These are phyloP conservation scores for Podospora pseudoanserina DNA, from an alignment of 495 filamentous ascomycete species.

Conservation along the genomic window DNA sequence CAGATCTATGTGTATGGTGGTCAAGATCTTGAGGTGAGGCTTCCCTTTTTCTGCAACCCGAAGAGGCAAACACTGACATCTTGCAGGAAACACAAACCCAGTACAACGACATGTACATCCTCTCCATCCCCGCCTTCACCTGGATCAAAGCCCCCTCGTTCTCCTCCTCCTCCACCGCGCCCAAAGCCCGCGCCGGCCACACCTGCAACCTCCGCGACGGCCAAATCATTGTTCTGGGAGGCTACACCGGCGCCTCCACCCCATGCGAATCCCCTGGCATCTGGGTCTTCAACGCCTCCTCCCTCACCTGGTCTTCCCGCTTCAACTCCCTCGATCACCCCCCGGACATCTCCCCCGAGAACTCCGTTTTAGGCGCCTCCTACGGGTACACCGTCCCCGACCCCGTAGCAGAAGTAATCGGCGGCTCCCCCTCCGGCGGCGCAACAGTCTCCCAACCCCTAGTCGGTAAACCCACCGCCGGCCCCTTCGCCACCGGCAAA, in stretches of 20 bases:
- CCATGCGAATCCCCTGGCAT: slow-evolving; percentile 66
- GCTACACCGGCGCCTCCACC: slow-evolving; percentile 59
- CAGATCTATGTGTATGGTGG: slow-evolving; percentile 76
- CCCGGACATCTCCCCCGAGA: slow-evolving; percentile 36
- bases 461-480: slow-evolving; percentile 56
- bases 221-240: slow-evolving; percentile 70
- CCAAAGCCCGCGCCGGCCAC: slow-evolving; percentile 55
- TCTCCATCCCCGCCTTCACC: slow-evolving; percentile 69
- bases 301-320: slow-evolving; percentile 55
- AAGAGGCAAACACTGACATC: slow-evolving; percentile 4
- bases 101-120: slow-evolving; percentile 73
- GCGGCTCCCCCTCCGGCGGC: slow-evolving; percentile 56
- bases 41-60: background rate
- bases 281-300: slow-evolving; percentile 64
- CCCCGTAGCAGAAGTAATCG: slow-evolving; percentile 58
- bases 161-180: slow-evolving; percentile 53
- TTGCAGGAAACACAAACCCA: slow-evolving; percentile 46
- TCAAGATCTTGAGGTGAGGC: slow-evolving; percentile 57
- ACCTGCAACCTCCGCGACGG: slow-evolving; percentile 64
- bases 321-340: slow-evolving; percentile 49
- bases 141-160: slow-evolving; percentile 63
- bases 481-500: slow-evolving; percentile 65
- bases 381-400: slow-evolving; percentile 63
- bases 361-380: slow-evolving; percentile 52
- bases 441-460: slow-evolving; percentile 66